Evolutionary conservation across 129 eudicot species (phyloP).

Genomic region (Cynara cardunculus): DNA sequence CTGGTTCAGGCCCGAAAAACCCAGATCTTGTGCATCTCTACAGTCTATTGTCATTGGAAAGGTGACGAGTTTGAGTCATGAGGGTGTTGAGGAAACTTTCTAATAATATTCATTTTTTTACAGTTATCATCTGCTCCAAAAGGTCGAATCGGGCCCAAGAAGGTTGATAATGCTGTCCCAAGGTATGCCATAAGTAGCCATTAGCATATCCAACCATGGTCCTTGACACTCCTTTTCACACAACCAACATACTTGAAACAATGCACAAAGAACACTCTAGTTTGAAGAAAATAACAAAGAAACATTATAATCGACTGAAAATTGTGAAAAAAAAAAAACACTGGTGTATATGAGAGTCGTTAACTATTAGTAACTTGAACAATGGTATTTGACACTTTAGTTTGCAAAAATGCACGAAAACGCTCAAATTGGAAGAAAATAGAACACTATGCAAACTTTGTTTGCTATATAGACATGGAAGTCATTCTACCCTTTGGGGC

Average conservation of each 20-base stretch:
- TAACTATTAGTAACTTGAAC: not conserved
- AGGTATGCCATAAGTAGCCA: conserved; percentile 40
- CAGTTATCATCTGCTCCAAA: conserved; percentile 91
- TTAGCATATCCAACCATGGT: not conserved
- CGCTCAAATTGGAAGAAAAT: not conserved
- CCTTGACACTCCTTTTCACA: not conserved
- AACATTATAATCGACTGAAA: not conserved
- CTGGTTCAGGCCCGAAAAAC: not conserved
- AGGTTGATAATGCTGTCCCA: conserved; percentile 55
- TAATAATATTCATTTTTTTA: conserved; percentile 10
- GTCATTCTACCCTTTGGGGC: not conserved
- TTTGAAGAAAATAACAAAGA: not conserved
- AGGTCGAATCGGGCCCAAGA: conserved; percentile 80
- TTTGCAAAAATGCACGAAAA: not conserved
- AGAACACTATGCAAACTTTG: not conserved
- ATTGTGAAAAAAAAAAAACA: not conserved
- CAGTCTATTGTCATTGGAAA: not conserved
- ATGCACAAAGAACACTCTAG: not conserved
- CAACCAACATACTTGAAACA: not conserved
- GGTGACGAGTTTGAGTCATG: not conserved
- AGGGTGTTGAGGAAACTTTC: not conserved
- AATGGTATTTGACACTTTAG: not conserved
- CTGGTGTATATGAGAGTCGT: not conserved
- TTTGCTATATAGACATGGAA: not conserved
- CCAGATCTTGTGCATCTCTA: not conserved